phyloP scores from a whole-genome alignment of 1,284 basidiomycete genomes.

The Leucoagaricus sp. region DNA sequence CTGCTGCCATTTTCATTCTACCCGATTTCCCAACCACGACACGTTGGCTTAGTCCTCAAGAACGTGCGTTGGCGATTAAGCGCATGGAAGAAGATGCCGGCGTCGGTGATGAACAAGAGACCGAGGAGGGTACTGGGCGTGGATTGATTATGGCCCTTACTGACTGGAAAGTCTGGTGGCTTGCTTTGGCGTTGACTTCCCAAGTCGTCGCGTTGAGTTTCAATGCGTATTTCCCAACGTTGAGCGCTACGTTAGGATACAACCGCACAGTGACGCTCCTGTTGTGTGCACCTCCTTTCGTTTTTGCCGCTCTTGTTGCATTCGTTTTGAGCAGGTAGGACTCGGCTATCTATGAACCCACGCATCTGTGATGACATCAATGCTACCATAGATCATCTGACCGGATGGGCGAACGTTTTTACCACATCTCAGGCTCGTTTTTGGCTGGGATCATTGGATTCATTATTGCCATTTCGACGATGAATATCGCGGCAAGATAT shows the following conservation, averaged over 20 bases:
- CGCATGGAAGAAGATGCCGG: slow-evolving; percentile 78
- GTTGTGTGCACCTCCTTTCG: slow-evolving; percentile 79
- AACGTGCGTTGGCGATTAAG: slow-evolving; percentile 66
- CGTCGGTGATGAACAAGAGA: slow-evolving; percentile 49
- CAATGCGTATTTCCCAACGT: slow-evolving; percentile 78
- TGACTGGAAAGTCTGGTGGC: slow-evolving; percentile 78
- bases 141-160: slow-evolving; percentile 62
- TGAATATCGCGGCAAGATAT: slow-evolving; percentile 69
- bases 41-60: slow-evolving; percentile 61
- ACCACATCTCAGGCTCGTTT: slow-evolving; percentile 59
- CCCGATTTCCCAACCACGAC: slow-evolving; percentile 76
- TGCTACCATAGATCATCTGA: slow-evolving; percentile 60
- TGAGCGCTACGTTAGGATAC: slow-evolving; percentile 72
- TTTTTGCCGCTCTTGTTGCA: slow-evolving; percentile 63
- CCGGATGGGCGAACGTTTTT: slow-evolving; percentile 62
- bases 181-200: slow-evolving; percentile 47
- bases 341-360: background rate
- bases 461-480: slow-evolving; percentile 71
- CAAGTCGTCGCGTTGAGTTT: slow-evolving; percentile 67
- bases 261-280: slow-evolving; percentile 64
- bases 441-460: slow-evolving; percentile 65
- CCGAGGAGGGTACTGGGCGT: slow-evolving; percentile 24
- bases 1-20: slow-evolving; percentile 65
- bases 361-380: background rate
- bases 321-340: slow-evolving; percentile 51